Base-by-base conservation (phyloP, 495 filamentous ascomycete species). In the Penicillium longicatenatum region DNA sequence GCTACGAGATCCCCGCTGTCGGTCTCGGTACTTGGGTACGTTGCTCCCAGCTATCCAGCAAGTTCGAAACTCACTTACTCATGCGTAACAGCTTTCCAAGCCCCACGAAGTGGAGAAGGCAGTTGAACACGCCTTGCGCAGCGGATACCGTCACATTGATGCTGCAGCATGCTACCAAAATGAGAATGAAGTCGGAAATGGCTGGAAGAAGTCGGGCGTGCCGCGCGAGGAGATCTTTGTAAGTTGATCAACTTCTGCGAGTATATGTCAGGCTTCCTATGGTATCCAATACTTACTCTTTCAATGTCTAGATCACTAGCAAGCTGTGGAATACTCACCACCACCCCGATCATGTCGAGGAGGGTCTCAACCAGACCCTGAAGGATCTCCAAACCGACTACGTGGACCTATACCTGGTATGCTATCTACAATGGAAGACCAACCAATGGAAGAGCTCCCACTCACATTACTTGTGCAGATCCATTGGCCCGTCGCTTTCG, bases 401-500 rank as follows among this genome's bases (percentile, higher is more conserved):
- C 42, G 60, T 79, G 20, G 76, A 79, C 59, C 57, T 77, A 16
- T 72, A 75, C 49, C 57, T 74, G 58, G 88, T 91, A 62, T 10
- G 46, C 2, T 19, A 30, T n/a, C 45, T 19, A 17, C 37, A n/a
- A 7, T 7, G 0, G 12, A 19, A 48, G 11, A 50, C 17, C 44
- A 22, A 35, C 21, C 14, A 37, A 41, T 9, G 14, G 24, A 39
- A 39, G 26, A 30, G 21, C 26, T 19, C 11, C 3, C 30, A 43
- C 16, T 62, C 22, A 55, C 19, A 22, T 11, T 2, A 35, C 6
- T 24, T 52, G 17, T 19, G 17, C 20, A 75, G 73, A 72, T 75
- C 45, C 69, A 75, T 59, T 75, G 73, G 73, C 70, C 73, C 10
- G 68, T 73, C 12, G 66, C 73, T 2, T 75, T 95, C 4, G 89